Conservation (phyloP, 371 early-diverging fungal genomes). For the Mitosporidium daphniae region DNA sequence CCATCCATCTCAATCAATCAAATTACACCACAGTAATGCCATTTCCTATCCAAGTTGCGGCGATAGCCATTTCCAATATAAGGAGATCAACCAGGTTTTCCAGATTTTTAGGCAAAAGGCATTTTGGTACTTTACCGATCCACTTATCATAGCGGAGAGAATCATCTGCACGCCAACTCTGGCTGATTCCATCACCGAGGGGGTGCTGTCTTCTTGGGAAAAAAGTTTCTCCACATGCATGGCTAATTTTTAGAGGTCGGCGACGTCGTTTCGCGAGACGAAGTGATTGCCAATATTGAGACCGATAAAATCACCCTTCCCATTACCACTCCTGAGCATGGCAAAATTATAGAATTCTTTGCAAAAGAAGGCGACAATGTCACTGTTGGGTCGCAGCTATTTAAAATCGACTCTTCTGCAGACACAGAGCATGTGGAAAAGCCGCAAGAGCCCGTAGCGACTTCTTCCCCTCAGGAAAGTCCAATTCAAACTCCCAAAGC, state of each 20-base stretch:
- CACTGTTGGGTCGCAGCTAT: conserved; percentile 53
- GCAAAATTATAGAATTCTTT: conserved; percentile 35
- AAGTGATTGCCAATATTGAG: conserved; percentile 72
- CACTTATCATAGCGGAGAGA: too few relatives aligned
- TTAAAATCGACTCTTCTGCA: conserved; percentile 42
- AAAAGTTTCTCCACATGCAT: conserved; percentile 24
- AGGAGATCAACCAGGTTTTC: too few relatives aligned
- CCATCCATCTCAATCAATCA: too few relatives aligned
- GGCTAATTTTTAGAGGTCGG: conserved; percentile 27
- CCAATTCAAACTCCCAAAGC: too few relatives aligned
- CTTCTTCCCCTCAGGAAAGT: too few relatives aligned
- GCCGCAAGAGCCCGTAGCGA: too few relatives aligned
- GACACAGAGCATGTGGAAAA: too few relatives aligned
- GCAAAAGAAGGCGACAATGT: conserved; percentile 65
- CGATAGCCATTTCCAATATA: too few relatives aligned
- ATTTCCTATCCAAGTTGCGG: too few relatives aligned
- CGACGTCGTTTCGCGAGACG: conserved; percentile 59
- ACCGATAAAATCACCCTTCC: conserved; percentile 87
- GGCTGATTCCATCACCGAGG: conserved; percentile 88
- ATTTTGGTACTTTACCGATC: too few relatives aligned
- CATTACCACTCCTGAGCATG: conserved; percentile 62
- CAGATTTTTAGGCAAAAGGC: too few relatives aligned
- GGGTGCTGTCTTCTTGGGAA: conserved; percentile 62
- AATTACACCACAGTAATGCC: too few relatives aligned
- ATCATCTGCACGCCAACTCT: conserved; percentile 60